Conservation (phyloP, 352 stramenopile species). For the Pythium brassicae region DNA sequence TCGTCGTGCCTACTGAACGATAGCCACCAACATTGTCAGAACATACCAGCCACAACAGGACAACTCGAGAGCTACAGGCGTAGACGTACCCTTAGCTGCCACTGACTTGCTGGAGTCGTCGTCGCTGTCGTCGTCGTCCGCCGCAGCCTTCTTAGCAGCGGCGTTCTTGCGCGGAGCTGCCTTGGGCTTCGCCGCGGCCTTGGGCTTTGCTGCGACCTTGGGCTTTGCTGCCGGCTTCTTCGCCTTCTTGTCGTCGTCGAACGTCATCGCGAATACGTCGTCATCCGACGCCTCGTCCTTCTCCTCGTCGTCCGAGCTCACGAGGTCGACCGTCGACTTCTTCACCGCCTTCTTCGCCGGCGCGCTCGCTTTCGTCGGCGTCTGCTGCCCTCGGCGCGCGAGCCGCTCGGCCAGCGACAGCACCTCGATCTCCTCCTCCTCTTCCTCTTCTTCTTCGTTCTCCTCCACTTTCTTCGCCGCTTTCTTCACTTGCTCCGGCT, state of each 20-base stretch:
- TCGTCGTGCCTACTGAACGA: conserved; percentile 2
- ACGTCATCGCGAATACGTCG: conserved; percentile 66
- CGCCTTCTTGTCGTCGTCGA: conserved; percentile 16
- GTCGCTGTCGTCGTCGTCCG: conserved; percentile 10
- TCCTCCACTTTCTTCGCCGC: conserved; percentile 27
- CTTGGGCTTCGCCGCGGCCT: conserved; percentile 14
- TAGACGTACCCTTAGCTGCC: conserved; percentile 21
- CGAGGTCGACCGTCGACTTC: conserved; percentile 21
- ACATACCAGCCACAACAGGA: background rate
- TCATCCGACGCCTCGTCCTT: conserved; percentile 24
- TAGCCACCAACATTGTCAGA: background rate
- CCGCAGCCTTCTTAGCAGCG: conserved; percentile 6
- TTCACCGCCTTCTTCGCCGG: conserved; percentile 22
- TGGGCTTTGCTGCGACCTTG: conserved; percentile 20
- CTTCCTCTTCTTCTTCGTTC: conserved; percentile 56
- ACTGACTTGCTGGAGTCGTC: conserved; percentile 14
- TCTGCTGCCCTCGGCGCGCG: conserved; percentile 44
- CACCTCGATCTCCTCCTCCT: conserved; percentile 64
- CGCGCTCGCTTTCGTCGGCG: conserved; percentile 31
- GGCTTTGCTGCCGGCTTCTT: conserved; percentile 38
- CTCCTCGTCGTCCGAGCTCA: conserved; percentile 41
- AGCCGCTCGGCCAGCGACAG: conserved; percentile 71
- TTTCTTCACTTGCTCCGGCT: conserved; percentile 14
- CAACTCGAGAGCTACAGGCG: background rate
- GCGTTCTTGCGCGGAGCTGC: background rate